phyloP scores from a whole-genome alignment of 345 rosid species.

The Populus davidiana region DNA sequence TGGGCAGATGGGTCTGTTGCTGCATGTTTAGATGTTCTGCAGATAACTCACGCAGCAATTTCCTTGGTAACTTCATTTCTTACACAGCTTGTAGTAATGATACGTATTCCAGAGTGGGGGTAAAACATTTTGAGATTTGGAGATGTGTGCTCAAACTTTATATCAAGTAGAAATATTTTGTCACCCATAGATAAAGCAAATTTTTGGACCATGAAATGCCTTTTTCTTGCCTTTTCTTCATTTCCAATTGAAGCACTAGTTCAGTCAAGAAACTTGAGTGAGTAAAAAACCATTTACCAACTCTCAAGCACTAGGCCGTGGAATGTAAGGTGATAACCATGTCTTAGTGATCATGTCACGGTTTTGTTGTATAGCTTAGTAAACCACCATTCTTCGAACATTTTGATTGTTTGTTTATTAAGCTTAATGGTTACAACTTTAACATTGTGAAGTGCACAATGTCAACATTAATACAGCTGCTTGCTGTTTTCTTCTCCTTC shows the following conservation, averaged over 20 bases:
- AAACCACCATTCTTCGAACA: background rate
- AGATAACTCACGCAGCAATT: constrained; percentile 96
- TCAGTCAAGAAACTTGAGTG: background rate
- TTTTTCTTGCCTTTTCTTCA: background rate
- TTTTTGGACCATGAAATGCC: background rate
- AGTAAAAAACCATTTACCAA: background rate
- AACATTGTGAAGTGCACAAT: background rate
- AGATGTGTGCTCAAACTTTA: background rate
- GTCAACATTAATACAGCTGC: background rate
- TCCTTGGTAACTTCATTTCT: constrained; percentile 61
- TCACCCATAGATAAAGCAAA: background rate
- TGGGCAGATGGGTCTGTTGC: constrained; percentile 70
- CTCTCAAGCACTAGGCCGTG: background rate
- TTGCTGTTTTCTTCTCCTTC: background rate
- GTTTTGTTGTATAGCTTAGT: background rate
- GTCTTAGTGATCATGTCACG: background rate
- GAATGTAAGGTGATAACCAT: background rate
- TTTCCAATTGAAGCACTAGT: background rate
- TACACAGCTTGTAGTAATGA: background rate
- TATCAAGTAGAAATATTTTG: background rate
- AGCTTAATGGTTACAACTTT: background rate
- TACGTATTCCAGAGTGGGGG: background rate
- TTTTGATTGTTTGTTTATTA: background rate
- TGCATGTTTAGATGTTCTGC: constrained; percentile 87
- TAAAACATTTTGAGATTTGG: background rate